phyloP scores from a whole-genome alignment of 768 basidiomycete genomes.

The Chiua virens region DNA sequence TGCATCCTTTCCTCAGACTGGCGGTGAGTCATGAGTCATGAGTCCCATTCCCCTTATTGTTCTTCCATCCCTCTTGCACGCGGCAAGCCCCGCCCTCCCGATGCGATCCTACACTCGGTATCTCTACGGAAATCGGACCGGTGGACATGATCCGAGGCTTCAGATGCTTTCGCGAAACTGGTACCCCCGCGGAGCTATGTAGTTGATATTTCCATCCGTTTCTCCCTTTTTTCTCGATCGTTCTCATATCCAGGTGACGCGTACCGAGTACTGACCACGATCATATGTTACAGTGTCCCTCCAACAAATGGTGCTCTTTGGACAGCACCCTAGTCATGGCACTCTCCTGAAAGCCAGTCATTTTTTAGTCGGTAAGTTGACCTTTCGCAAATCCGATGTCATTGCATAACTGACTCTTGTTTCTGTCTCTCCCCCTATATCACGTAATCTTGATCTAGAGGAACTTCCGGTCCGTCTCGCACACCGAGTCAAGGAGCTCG shows the following conservation, averaged over 20 bases:
- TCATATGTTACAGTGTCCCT: conserved; percentile 66
- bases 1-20: conserved; percentile 90
- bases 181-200: neutral
- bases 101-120: neutral
- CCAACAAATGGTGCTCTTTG: conserved; percentile 97
- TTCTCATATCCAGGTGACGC: neutral
- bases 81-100: neutral
- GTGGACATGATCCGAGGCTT: neutral
- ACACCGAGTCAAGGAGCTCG: conserved; percentile 94
- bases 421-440: no score
- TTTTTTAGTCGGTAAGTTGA: conserved; percentile 71
- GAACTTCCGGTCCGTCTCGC: conserved; percentile 94
- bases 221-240: neutral
- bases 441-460: conserved; percentile 45
- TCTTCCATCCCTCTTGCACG: neutral
- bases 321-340: conserved; percentile 93
- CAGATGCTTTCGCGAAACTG: neutral
- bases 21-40: conserved; percentile 51
- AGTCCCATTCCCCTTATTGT: neutral
- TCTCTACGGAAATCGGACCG: neutral
- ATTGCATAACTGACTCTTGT: no score
- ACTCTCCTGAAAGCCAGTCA: conserved; percentile 89
- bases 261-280: conserved; percentile 10
- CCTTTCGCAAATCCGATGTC: neutral
- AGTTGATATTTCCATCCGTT: neutral